These are phyloP conservation scores for Candida tetrigidarum DNA, from an alignment of 1,139 yeast species.

Conservation along the genomic window DNA sequence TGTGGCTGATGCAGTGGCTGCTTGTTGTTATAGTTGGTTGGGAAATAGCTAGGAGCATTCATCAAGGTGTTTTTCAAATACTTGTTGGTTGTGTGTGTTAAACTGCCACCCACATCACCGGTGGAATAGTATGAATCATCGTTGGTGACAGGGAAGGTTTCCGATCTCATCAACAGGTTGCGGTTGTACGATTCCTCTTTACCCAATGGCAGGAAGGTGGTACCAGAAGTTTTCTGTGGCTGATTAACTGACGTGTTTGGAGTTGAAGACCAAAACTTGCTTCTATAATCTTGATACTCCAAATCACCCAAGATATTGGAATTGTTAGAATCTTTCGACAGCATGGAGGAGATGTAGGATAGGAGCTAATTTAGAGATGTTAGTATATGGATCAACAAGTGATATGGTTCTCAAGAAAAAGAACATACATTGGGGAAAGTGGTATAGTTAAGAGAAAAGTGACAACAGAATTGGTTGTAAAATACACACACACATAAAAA, in stretches of 20 bases:
- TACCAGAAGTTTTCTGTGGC: background rate
- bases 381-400: too few relatives aligned
- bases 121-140: slow-evolving; percentile 4
- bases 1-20: too few relatives aligned
- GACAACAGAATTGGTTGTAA: slow-evolving; percentile 2
- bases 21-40: slow-evolving; percentile 16
- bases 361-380: too few relatives aligned
- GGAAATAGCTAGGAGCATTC: slow-evolving; percentile 38
- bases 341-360: too few relatives aligned
- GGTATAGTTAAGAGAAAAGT: too few relatives aligned
- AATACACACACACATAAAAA: slow-evolving; percentile 1
- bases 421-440: too few relatives aligned
- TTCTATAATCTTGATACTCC: slow-evolving; percentile 7
- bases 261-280: slow-evolving; percentile 14
- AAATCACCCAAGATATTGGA: slow-evolving; percentile 6
- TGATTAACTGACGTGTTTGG: slow-evolving; percentile 6
- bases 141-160: slow-evolving; percentile 5
- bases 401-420: too few relatives aligned
- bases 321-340: slow-evolving; percentile 16
- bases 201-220: slow-evolving; percentile 11
- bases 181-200: background rate
- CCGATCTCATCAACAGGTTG: slow-evolving; percentile 1
- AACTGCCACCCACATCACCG: background rate
- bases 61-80: slow-evolving; percentile 16
- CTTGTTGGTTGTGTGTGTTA: slow-evolving; percentile 9